Conservation (phyloP, 495 filamentous ascomycete genomes). For the Penicillium salamii region DNA sequence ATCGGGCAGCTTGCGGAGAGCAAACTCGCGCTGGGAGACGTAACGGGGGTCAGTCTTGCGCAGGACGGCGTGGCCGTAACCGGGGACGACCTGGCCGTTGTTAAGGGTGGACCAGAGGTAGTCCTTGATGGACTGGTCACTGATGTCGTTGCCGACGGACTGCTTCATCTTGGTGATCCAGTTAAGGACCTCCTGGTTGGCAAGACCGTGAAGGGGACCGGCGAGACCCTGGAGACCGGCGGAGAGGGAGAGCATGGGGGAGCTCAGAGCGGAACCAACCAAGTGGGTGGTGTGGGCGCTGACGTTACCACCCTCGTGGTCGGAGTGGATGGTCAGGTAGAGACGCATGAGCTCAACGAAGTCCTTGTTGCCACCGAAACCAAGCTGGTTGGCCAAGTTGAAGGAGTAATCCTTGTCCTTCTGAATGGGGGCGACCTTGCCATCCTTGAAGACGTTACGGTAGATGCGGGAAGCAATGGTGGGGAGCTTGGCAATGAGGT, state of each 20-base stretch:
- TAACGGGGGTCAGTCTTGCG: conserved; percentile 99
- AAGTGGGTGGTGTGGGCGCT: conserved; percentile 97
- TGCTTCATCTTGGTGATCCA: conserved; percentile 99
- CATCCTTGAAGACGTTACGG: conserved; percentile 99
- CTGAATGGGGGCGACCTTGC: conserved; percentile 92
- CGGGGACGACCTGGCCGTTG: conserved; percentile 89
- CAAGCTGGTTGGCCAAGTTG: conserved; percentile 99
- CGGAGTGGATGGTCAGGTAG: conserved; percentile 98
- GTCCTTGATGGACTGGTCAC: conserved; percentile 91
- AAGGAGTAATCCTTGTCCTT: conserved; percentile 98
- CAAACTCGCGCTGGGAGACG: conserved; percentile 94
- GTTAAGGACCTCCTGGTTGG: conserved; percentile 98
- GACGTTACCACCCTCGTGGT: conserved; percentile 99
- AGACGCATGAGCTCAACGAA: conserved; percentile 97
- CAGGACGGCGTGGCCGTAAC: conserved; percentile 97
- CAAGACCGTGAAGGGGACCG: conserved; percentile 96
- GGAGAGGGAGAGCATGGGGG: conserved; percentile 91
- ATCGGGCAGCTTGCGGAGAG: conserved; percentile 84
- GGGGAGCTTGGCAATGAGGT: conserved; percentile 98
- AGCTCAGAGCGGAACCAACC: conserved; percentile 94
- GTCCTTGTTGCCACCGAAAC: conserved; percentile 91
- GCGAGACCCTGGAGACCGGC: conserved; percentile 97
- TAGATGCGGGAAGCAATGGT: conserved; percentile 98
- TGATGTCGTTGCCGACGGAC: conserved; percentile 85
- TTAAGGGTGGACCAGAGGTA: conserved; percentile 99